Percentiles rank a stretch among this genome's conserved stretches.
phyloP scores from a whole-genome alignment of 2,329 filamentous ascomycete genomes.

The Xylaria sp. region DNA sequence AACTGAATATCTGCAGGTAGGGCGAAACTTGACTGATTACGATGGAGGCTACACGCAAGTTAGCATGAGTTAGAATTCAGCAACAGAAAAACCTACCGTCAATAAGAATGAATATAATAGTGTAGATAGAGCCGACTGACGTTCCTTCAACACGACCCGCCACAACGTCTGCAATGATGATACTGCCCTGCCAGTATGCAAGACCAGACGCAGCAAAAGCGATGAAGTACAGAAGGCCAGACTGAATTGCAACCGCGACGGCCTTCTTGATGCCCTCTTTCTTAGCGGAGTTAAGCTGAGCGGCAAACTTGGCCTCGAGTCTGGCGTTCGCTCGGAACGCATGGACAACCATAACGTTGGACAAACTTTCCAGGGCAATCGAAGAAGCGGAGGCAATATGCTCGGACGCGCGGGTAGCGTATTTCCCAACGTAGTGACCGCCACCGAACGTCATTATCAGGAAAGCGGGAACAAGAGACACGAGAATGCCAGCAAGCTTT shows the following conservation, averaged over 20 bases:
- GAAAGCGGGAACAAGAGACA: conserved; percentile 66
- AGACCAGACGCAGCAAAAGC: conserved; percentile 72
- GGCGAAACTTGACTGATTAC: conserved; percentile 70
- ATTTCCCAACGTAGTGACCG: conserved; percentile 61
- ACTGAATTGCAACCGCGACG: conserved; percentile 64
- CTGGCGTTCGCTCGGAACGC: conserved; percentile 64
- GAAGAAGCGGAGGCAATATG: conserved; percentile 64
- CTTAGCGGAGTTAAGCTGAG: conserved; percentile 58
- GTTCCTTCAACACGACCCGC: conserved; percentile 50
- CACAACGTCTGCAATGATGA: conserved; percentile 54
- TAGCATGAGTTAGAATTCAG: conserved; percentile 40
- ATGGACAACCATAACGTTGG: conserved; percentile 65
- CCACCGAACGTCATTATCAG: conserved; percentile 66
- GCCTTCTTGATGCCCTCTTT: conserved; percentile 67
- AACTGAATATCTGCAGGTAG: conserved; percentile 68
- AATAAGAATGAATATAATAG: conserved; percentile 72
- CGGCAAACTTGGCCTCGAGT: conserved; percentile 63
- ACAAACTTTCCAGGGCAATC: conserved; percentile 65
- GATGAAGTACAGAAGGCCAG: conserved; percentile 73
- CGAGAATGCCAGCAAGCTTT: conserved; percentile 66
- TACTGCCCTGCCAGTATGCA: conserved; percentile 73
- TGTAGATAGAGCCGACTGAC: conserved; percentile 65
- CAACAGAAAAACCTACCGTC: conserved; percentile 57
- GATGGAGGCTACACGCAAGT: conserved; percentile 58
- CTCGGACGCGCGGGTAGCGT: conserved; percentile 56